Evolutionary conservation across 208 protist species (phyloP), one percentile per base, ranked within the genome.

Genomic region (Crithidia acanthocephali): DNA sequence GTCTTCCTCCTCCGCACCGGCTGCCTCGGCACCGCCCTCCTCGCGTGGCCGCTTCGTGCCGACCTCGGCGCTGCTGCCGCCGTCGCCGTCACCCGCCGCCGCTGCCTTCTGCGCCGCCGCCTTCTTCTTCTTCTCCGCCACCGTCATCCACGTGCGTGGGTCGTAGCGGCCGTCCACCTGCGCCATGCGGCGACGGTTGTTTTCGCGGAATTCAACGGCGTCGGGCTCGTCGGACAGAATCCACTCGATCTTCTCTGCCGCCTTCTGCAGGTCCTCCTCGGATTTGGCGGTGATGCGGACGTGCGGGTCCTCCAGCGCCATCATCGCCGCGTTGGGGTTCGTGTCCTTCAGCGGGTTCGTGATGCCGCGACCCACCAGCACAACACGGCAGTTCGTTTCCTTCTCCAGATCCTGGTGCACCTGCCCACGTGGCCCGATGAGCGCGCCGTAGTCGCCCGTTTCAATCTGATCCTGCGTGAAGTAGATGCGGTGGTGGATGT

Each of bases 81-180:
- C 50, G 18, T 80, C 76, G 27, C 55, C 65, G 0, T 42, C 57
- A n/a, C 42, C 74, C 16, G 47, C 40, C 44, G 48, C 64, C 25
- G 74, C 65, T 35, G 59, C 73, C 58, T 62, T 69, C 61, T 63
- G 65, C 62, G 60, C 55, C 15, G 61, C 73, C 51, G 55, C 66
- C 75, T 74, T 76, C 74, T 67, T 64, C 30, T 59, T 58, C 30
- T 71, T 79, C 61, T 84, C 80, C 16, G 83, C 65, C n/a, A 74
- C 75, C 28, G 89, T 85, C 52, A 92, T 85, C 93, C 93, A 97
- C 25, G 90, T 97, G 42, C 86, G 82, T 13, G 91, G 91, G 63
- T 95, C 87, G 79, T 96, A 97, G 22, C 90, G 85, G 13, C 94
- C 94, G 42, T 98, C 93, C 53, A 96, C 85, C 82, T 97, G 91